These are phyloP conservation scores for Saksenaea vasiformis DNA, from an alignment of 371 early-diverging fungal genomes.

Conservation along the genomic window DNA sequence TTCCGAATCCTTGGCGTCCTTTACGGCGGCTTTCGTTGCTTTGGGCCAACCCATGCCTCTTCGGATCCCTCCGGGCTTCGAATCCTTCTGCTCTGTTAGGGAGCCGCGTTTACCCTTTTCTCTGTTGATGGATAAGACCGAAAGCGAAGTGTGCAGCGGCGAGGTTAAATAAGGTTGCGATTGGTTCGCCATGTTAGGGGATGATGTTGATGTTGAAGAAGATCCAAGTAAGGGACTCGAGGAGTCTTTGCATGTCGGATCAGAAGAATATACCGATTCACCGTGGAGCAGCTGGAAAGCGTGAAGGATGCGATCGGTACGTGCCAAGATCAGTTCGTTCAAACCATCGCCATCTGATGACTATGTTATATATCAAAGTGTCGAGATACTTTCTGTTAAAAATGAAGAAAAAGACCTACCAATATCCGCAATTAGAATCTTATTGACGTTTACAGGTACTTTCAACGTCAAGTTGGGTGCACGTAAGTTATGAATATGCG, in stretches of 20 bases:
- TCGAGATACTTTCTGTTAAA: not conserved
- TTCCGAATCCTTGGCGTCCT: conserved; percentile 13
- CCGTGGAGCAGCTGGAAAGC: conserved; percentile 53
- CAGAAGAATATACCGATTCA: not conserved
- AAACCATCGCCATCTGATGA: conserved; percentile 66
- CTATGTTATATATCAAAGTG: not conserved
- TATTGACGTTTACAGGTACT: conserved; percentile 82
- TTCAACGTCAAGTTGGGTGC: conserved; percentile 67
- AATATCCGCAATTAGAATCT: conserved; percentile 75
- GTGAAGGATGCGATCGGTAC: conserved; percentile 83
- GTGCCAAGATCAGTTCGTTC: conserved; percentile 77
- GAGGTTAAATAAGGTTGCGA: conserved; percentile 7
- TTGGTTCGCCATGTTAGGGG: conserved; percentile 5
- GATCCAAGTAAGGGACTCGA: conserved; percentile 10
- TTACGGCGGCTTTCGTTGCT: conserved; percentile 1
- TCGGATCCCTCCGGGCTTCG: conserved; percentile 8
- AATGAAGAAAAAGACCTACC: conserved; percentile 46
- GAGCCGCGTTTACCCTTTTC: conserved; percentile 14
- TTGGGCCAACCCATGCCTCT: conserved; percentile 28
- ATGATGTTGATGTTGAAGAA: conserved; percentile 15
- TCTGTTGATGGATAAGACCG: conserved; percentile 16
- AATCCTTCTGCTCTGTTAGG: conserved; percentile 15
- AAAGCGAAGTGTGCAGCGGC: conserved; percentile 18
- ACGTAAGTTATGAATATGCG: conserved; percentile 47
- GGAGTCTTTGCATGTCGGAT: not conserved